phyloP scores from a whole-genome alignment of 1,284 basidiomycete genomes.

The Cryptococcus amylolentus region DNA sequence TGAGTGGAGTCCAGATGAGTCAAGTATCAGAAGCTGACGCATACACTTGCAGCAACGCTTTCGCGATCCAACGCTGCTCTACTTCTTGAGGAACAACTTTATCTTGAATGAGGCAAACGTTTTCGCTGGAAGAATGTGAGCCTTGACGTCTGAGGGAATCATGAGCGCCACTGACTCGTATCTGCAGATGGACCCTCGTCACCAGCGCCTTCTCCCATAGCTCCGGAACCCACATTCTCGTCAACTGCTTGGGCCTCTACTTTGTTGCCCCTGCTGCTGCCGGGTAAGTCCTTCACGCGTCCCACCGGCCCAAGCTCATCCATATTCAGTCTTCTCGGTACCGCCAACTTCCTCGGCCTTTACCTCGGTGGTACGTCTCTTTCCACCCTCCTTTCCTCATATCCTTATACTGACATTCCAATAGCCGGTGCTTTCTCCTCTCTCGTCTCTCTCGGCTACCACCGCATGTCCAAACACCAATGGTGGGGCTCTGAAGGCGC shows the following conservation, averaged over 20 bases:
- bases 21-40: not conserved
- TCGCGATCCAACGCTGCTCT: constrained; percentile 55
- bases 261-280: constrained; percentile 66
- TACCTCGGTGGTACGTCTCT: constrained; percentile 64
- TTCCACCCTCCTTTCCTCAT: not conserved
- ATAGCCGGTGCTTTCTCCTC: constrained; percentile 59
- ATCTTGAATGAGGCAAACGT: constrained; percentile 60
- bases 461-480: constrained; percentile 48
- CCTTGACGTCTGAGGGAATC: constrained; percentile 4
- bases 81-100: constrained; percentile 69
- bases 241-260: constrained; percentile 10
- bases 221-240: constrained; percentile 61
- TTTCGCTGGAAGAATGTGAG: constrained; percentile 65
- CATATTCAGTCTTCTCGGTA: constrained; percentile 57
- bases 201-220: constrained; percentile 62
- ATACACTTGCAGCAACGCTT: constrained; percentile 34
- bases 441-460: constrained; percentile 60
- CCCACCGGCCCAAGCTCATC: not conserved
- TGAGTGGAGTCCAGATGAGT: constrained; percentile 17
- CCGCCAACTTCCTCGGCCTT: constrained; percentile 65
- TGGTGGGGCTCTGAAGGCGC: constrained; percentile 62
- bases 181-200: constrained; percentile 70
- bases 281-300: constrained; percentile 26
- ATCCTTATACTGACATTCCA: not conserved
- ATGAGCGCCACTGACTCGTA: not conserved